These are phyloP conservation scores for Claviceps pusilla DNA, from an alignment of 2,329 filamentous ascomycete genomes.

Conservation along the genomic window DNA sequence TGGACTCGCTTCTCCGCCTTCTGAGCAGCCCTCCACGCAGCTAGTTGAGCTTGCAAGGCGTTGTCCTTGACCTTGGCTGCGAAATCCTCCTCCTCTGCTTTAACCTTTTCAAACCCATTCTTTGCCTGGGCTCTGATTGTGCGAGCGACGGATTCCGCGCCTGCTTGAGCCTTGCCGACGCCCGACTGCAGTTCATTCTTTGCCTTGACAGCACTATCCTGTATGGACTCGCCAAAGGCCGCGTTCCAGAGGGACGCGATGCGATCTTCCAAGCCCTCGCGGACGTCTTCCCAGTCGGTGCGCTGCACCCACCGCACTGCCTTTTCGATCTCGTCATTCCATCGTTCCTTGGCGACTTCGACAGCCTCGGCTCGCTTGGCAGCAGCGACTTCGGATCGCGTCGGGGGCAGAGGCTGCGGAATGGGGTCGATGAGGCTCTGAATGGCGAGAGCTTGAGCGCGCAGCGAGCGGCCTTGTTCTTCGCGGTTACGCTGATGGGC, in stretches of 20 bases:
- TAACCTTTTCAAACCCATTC: constrained; percentile 19
- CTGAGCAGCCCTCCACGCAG: constrained; percentile 11
- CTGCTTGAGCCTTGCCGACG: constrained; percentile 18
- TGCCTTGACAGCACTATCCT: constrained; percentile 13
- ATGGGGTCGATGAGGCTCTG: constrained; percentile 36
- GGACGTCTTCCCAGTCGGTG: constrained; percentile 49
- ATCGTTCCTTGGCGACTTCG: constrained; percentile 59
- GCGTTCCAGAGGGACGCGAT: constrained; percentile 30
- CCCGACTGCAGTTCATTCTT: constrained; percentile 18
- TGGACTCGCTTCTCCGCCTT: constrained; percentile 10
- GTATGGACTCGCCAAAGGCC: constrained; percentile 19
- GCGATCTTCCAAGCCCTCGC: constrained; percentile 40
- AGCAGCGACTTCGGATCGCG: constrained; percentile 34
- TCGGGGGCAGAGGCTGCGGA: constrained; percentile 31
- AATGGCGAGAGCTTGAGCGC: constrained; percentile 40
- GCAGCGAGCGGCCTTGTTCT: constrained; percentile 39
- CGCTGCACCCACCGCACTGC: constrained; percentile 51
- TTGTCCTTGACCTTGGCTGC: constrained; percentile 14
- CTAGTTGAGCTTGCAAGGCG: constrained; percentile 14
- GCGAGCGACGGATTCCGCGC: constrained; percentile 11
- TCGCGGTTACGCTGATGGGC: constrained; percentile 55
- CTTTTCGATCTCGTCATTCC: constrained; percentile 60
- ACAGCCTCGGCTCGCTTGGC: constrained; percentile 40
- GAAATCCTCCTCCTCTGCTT: constrained; percentile 14
- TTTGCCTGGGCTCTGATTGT: constrained; percentile 21